Base-by-base conservation (phyloP, 768 basidiomycete species). In the Boletus rufocinnamomeus region DNA sequence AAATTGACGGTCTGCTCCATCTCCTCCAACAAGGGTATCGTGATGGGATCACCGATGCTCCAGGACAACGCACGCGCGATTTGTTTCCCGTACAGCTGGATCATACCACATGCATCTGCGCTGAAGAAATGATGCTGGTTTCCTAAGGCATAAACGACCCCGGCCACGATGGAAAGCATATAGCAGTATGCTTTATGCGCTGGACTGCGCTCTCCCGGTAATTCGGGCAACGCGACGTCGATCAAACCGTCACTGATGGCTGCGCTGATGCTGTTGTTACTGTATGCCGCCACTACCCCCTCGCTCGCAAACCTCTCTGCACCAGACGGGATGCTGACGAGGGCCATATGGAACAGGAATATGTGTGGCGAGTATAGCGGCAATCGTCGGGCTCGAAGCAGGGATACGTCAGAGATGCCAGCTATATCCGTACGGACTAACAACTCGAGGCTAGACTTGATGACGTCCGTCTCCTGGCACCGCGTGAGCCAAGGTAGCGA, bases 301-400 rank as follows among this genome's bases (percentile, higher is more conserved):
- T 90, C 91, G 63, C 87, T 86, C 6, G 93, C 93, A 27, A 97
- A 82, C 57, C 89, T 78, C 70, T 96, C 94, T 0, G 95, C 93
- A 0, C 91, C 87, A 2, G 83, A 80, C 0, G 87, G 83, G 53
- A 90, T 81, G 58, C 84, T 84, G 17, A 89, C 91, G 21, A 97
- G 75, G 1, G 91, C 84, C 78, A 94, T 88, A 67, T 96, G 93
- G 76, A 97, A 91, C 32, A 88, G 77, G 54, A 97, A 83, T 56
- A 96, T 77, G 64, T 91, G 88, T 0, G 89, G 85, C 0, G 88
- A 80, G 66, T 93, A 93, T 28, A 89, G 73, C 14, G 90, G 83
- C 67, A 84, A 79, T 54, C 86, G 87, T 46, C 84, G 82, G 1
- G 81, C 67, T 23, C 88, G 77, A 19, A 91, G 80, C 13, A 87